These are phyloP conservation scores for Beauveria scarabaeidicola DNA, from an alignment of 2,329 filamentous ascomycete species.

Conservation along the genomic window DNA sequence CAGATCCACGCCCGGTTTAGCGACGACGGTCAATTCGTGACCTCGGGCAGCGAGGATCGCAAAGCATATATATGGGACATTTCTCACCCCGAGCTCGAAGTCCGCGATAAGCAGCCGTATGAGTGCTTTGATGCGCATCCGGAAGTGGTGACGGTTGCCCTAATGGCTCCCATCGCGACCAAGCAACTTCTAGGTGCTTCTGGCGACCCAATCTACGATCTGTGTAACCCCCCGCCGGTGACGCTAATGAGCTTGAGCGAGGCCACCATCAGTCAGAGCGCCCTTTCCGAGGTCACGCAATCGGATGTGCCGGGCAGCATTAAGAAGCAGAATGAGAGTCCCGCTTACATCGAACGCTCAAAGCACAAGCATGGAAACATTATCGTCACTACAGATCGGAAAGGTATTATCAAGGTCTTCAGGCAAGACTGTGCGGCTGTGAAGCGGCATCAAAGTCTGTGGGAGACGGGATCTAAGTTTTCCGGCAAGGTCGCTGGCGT, in stretches of 20 bases:
- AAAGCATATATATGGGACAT: slow-evolving; percentile 82
- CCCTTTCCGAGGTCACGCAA: slow-evolving; percentile 28
- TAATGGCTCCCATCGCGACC: slow-evolving; percentile 74
- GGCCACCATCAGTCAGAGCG: slow-evolving; percentile 33
- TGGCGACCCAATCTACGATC: slow-evolving; percentile 87
- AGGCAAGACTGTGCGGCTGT: slow-evolving; percentile 83
- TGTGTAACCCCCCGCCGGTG: slow-evolving; percentile 91
- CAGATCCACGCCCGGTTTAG: slow-evolving; percentile 88
- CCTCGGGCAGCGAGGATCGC: slow-evolving; percentile 87
- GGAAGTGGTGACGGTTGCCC: slow-evolving; percentile 78
- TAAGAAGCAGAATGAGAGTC: slow-evolving; percentile 56
- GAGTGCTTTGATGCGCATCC: slow-evolving; percentile 90
- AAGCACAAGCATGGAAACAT: slow-evolving; percentile 79
- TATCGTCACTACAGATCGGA: slow-evolving; percentile 82
- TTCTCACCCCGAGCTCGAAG: slow-evolving; percentile 43
- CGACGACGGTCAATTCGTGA: slow-evolving; percentile 76
- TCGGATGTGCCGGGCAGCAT: slow-evolving; percentile 23
- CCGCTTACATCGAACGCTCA: slow-evolving; percentile 68
- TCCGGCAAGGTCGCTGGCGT: slow-evolving; percentile 59
- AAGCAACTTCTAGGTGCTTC: slow-evolving; percentile 70
- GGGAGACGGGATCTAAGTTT: slow-evolving; percentile 70
- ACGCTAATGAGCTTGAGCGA: slow-evolving; percentile 70
- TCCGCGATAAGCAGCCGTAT: slow-evolving; percentile 70
- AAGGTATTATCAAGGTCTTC: slow-evolving; percentile 86
- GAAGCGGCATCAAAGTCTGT: slow-evolving; percentile 68